Evolutionary conservation across 345 rosid genomes (phyloP).

Genomic region (Raphanus raphanistrum): DNA sequence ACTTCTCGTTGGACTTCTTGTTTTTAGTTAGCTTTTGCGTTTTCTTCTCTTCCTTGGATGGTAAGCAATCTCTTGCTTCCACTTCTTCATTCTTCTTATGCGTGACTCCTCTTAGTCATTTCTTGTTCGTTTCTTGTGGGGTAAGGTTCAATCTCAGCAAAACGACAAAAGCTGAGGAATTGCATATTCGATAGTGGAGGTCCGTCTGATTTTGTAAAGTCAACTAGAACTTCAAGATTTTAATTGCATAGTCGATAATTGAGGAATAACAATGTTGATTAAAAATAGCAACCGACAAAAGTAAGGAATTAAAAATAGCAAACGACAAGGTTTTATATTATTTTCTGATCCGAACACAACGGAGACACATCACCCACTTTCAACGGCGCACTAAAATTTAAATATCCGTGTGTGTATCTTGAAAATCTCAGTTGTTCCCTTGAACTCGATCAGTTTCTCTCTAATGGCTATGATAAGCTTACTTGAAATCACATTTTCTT

Average conservation of each 20-base stretch:
- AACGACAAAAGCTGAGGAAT: no score
- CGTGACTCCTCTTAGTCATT: background rate
- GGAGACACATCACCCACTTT: constrained; percentile 15
- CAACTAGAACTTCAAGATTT: background rate
- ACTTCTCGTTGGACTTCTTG: background rate
- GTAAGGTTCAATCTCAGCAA: background rate
- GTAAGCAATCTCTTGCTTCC: background rate
- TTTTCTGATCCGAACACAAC: background rate
- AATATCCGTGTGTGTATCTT: background rate
- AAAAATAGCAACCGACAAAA: background rate
- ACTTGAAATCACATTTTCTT: constrained; percentile 20
- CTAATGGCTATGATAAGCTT: constrained; percentile 29
- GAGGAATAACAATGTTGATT: background rate
- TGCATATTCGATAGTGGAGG: background rate
- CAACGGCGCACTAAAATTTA: background rate
- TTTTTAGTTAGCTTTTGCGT: background rate
- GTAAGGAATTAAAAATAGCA: background rate
- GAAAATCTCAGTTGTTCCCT: background rate
- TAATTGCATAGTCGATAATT: background rate
- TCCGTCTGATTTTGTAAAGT: background rate
- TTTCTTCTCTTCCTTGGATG: background rate
- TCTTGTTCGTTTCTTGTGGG: background rate
- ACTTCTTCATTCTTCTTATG: background rate
- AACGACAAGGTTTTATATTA: background rate
- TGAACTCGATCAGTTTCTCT: background rate